Evolutionary conservation across 1,284 basidiomycete genomes (phyloP), one percentile per base, ranked within the genome.

Genomic region (Ganoderma lingzhi): DNA sequence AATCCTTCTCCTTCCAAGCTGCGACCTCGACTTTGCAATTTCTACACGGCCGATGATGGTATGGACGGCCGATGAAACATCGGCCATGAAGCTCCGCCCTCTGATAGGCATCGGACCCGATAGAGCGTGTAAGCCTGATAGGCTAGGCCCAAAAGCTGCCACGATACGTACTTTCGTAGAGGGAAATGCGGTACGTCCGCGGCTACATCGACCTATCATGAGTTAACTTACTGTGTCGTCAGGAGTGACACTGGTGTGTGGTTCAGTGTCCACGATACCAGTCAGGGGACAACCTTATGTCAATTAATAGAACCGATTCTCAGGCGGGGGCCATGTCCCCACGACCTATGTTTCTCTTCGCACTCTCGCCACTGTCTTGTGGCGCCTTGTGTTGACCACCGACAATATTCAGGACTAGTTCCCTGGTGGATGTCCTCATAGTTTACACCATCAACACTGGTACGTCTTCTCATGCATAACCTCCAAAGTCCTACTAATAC

Each of bases 271-370:
- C 28, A 12, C 14, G 19, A 3, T 48, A 23, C 32, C 32, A 35
- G 41, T 44, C 62, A 63, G 42, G 6, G n/a, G 44, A 63, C 32
- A 30, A 23, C 30, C 0, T 30, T 9, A 42, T 28, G 39, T 48
- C 45, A 41, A 62, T 30, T 62, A 19, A 42, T 42, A 39, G 37
- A 14, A 35, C 9, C 9, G 37, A 1, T 61, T 39, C 53, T 23
- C 45, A 48, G 19, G 45, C n/a, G n/a, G 45, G n/a, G 19, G 9
- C 53, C 28, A 55, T 32, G 53, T 55, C 53, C 53, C 53, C 53
- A 55, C 53, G 53, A 55, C 28, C 30, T 30, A 14, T 30, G 53
- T 55, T 55, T 55, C 53, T 55, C 53, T 55, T 55, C 53, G 23
- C 15, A 17, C 17, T 28, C 53, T 55, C 23, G 12, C 28, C 28